Conservation (phyloP, 1,284 basidiomycete species). For the Tranzscheliella williamsii region DNA sequence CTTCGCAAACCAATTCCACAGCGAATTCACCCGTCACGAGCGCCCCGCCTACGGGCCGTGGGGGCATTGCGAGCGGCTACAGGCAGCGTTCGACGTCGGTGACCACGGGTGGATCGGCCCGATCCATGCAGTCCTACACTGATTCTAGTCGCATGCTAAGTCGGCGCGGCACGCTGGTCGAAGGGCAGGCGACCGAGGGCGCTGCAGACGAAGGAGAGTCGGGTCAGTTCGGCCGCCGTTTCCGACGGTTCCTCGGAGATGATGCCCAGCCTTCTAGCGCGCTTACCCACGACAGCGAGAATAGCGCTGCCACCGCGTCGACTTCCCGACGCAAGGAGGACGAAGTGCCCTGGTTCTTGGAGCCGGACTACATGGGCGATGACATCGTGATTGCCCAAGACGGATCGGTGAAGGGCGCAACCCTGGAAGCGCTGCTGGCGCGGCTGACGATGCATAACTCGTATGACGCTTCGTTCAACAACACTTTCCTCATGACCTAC, state of each 20-base stretch:
- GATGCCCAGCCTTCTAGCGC: slow-evolving; percentile 63
- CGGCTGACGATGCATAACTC: slow-evolving; percentile 78
- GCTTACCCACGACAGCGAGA: slow-evolving; percentile 31
- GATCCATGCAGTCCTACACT: slow-evolving; percentile 24
- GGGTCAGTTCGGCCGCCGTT: slow-evolving; percentile 17
- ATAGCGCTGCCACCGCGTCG: slow-evolving; percentile 11
- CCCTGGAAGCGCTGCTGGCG: slow-evolving; percentile 81
- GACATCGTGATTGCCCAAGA: slow-evolving; percentile 81
- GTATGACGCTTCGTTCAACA: slow-evolving; percentile 76
- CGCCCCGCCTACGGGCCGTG: slow-evolving; percentile 7
- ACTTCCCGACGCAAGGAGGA: slow-evolving; percentile 30
- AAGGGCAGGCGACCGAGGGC: slow-evolving; percentile 9
- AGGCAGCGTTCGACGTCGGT: slow-evolving; percentile 43
- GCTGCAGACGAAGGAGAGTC: slow-evolving; percentile 36
- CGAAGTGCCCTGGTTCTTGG: slow-evolving; percentile 75
- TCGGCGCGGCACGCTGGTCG: slow-evolving; percentile 33
- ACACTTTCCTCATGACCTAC: slow-evolving; percentile 95
- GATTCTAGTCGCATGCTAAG: slow-evolving; percentile 14
- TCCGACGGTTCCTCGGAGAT: slow-evolving; percentile 74
- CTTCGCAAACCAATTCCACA: slow-evolving; percentile 7
- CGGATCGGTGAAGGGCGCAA: slow-evolving; percentile 76
- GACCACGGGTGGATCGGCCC: slow-evolving; percentile 31
- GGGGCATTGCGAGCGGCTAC: slow-evolving; percentile 9
- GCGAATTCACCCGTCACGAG: slow-evolving; percentile 28
- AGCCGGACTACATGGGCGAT: slow-evolving; percentile 74